phyloP scores from a whole-genome alignment of 371 early-diverging fungal species.

The Mucor piriformis region DNA sequence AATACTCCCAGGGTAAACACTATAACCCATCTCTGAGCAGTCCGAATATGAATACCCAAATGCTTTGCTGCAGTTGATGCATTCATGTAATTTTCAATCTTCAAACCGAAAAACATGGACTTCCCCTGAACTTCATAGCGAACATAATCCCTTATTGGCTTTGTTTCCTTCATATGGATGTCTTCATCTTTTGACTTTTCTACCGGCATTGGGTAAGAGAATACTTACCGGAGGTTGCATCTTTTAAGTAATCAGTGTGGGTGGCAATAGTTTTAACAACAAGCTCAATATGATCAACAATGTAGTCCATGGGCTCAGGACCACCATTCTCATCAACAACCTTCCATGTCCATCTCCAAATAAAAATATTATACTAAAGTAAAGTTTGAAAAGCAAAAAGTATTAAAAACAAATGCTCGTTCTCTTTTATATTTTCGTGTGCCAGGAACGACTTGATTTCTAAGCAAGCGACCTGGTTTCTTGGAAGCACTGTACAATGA shows the following conservation, averaged over 20 bases:
- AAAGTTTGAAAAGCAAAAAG: not conserved
- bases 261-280: conserved; percentile 3
- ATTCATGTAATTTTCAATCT: conserved; percentile 19
- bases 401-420: too few species aligned
- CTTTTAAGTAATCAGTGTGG: conserved; percentile 1
- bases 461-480: conserved; percentile 11
- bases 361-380: conserved; percentile 10
- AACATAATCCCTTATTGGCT: conserved; percentile 11
- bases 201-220: not conserved
- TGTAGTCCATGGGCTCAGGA: conserved; percentile 24
- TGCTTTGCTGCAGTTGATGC: conserved; percentile 15
- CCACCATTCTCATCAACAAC: conserved; percentile 12
- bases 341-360: conserved; percentile 26
- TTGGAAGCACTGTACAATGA: conserved; percentile 12
- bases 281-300: conserved; percentile 17
- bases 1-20: conserved; percentile 14
- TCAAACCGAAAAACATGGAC: conserved; percentile 6
- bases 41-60: conserved; percentile 7
- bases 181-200: not conserved
- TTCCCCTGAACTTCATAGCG: conserved; percentile 16
- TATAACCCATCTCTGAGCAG: conserved; percentile 22
- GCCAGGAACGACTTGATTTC: conserved; percentile 16
- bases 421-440: too few species aligned
- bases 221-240: not conserved
- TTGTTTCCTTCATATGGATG: conserved; percentile 13